Conservation (phyloP, 176 grass and related monocot genomes). For the Urochloa ruziziensis region DNA sequence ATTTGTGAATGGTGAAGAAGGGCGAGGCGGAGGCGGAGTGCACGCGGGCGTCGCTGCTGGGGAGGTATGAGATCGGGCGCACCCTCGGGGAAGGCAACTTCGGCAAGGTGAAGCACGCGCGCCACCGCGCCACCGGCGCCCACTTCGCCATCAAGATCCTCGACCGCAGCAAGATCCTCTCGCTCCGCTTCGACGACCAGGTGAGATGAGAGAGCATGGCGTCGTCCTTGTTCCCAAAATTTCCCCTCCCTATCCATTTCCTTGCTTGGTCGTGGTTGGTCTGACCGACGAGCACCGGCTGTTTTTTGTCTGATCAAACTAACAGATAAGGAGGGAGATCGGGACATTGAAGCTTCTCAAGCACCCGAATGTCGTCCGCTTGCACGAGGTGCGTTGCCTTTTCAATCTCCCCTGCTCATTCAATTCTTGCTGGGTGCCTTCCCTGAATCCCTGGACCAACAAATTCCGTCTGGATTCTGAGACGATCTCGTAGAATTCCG, state of each 20-base stretch:
- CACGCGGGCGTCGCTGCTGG: constrained; percentile 43
- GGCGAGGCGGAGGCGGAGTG: constrained; percentile 27
- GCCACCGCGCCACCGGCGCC: constrained; percentile 38
- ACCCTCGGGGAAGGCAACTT: constrained; percentile 87
- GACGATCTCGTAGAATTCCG: not conserved
- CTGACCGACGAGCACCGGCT: not conserved
- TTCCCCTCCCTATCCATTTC: not conserved
- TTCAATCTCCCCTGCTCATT: not conserved
- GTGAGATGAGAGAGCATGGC: not conserved
- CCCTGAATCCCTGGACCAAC: not conserved
- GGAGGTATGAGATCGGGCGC: constrained; percentile 62
- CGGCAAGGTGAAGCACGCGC: constrained; percentile 84
- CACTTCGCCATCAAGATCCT: constrained; percentile 81
- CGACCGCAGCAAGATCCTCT: constrained; percentile 70
- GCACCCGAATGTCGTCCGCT: constrained; percentile 80
- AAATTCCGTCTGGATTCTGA: not conserved
- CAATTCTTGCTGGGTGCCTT: not conserved
- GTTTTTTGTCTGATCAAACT: not conserved
- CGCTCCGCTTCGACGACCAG: constrained; percentile 62
- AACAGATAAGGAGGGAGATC: constrained; percentile 82
- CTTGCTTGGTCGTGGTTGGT: not conserved
- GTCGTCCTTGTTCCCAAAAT: too few species aligned
- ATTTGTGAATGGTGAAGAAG: constrained; percentile 59
- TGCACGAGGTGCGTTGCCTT: constrained; percentile 58
- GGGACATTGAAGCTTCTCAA: constrained; percentile 73